These are phyloP conservation scores for Naumovozyma dairenensis DNA, from an alignment of 805 yeast species.

Conservation along the genomic window DNA sequence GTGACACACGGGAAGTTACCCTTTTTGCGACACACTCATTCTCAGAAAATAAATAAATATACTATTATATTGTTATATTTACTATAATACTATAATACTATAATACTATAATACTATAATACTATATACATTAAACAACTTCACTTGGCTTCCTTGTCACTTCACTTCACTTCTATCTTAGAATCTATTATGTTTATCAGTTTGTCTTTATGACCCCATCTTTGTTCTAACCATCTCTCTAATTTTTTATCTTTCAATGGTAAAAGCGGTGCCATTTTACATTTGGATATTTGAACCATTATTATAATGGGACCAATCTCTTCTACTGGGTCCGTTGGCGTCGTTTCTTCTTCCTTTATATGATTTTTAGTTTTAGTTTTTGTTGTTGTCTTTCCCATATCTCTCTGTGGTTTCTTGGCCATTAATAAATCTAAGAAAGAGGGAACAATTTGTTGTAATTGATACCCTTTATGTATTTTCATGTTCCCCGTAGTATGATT, in stretches of 20 bases:
- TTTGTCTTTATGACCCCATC: conserved; percentile 65
- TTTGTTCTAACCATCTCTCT: conserved; percentile 67
- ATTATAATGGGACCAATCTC: conserved; percentile 27
- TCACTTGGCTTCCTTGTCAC: background rate
- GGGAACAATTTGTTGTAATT: conserved; percentile 27
- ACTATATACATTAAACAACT: background rate
- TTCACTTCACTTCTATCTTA: conserved; percentile 18
- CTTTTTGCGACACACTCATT: too few species aligned
- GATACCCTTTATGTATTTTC: conserved; percentile 15
- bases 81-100: too few species aligned
- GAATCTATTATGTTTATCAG: conserved; percentile 33
- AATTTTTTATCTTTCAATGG: conserved; percentile 45
- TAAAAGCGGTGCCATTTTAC: conserved; percentile 37
- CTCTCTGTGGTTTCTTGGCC: conserved; percentile 5
- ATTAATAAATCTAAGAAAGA: conserved; percentile 23
- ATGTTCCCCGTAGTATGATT: conserved; percentile 18
- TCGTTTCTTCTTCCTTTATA: too few species aligned
- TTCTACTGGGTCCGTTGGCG: background rate
- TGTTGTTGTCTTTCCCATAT: background rate
- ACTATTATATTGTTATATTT: too few species aligned
- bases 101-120: background rate
- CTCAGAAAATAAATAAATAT: too few species aligned
- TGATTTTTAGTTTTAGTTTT: too few species aligned
- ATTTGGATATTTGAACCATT: conserved; percentile 37
- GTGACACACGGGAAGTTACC: too few species aligned